These are phyloP conservation scores for Passalora sequoiae DNA, from an alignment of 2,329 filamentous ascomycete species.

Conservation along the genomic window DNA sequence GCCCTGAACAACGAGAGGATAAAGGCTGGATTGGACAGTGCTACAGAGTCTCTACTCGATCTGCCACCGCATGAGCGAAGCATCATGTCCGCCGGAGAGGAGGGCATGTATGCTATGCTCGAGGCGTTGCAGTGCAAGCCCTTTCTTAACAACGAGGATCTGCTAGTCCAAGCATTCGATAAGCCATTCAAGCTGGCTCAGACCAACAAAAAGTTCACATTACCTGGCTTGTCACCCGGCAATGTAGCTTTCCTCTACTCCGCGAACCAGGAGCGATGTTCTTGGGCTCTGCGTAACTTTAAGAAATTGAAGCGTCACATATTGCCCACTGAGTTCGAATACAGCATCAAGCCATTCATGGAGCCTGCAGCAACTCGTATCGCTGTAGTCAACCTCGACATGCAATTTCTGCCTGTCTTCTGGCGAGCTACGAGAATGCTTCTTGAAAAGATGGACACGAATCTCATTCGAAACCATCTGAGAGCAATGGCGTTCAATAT, in stretches of 20 bases:
- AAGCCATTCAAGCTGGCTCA: constrained; percentile 77
- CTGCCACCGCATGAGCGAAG: constrained; percentile 49
- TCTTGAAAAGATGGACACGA: constrained; percentile 64
- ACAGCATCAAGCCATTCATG: constrained; percentile 73
- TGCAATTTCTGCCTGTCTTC: constrained; percentile 60
- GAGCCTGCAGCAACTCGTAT: constrained; percentile 61
- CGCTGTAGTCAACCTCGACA: constrained; percentile 49
- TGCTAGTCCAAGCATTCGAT: constrained; percentile 62
- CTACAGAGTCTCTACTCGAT: constrained; percentile 37
- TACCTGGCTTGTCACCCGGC: constrained; percentile 70
- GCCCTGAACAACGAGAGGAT: constrained; percentile 44
- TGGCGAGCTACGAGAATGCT: constrained; percentile 76
- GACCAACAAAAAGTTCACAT: constrained; percentile 69
- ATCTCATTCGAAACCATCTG: constrained; percentile 71
- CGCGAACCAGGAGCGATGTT: constrained; percentile 55
- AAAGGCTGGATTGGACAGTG: constrained; percentile 38
- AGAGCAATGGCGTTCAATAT: constrained; percentile 71
- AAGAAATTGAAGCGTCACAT: constrained; percentile 60
- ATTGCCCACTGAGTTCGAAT: constrained; percentile 73
- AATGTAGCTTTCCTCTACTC: constrained; percentile 83
- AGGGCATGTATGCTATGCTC: constrained; percentile 74
- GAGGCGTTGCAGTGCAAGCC: constrained; percentile 81
- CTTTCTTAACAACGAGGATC: constrained; percentile 58
- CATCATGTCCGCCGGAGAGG: constrained; percentile 48
- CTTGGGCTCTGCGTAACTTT: constrained; percentile 67